phyloP scores from a whole-genome alignment of 495 filamentous ascomycete genomes.

The Paragyromitra xinjiangensis region DNA sequence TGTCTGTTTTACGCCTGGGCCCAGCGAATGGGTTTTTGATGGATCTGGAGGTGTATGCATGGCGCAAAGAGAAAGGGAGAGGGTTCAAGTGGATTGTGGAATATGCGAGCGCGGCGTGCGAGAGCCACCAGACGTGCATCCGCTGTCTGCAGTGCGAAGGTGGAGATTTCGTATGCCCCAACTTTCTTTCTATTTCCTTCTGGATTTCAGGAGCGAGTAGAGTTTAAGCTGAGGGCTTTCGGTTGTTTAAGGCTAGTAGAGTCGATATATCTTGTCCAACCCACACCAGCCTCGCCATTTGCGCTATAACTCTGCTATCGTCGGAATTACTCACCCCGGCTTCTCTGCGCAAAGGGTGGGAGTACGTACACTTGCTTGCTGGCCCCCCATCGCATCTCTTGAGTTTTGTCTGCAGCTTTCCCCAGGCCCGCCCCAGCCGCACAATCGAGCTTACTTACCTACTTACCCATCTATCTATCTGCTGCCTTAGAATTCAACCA shows the following conservation, averaged over 20 bases:
- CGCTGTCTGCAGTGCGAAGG: slow-evolving; percentile 1
- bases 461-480: slow-evolving; percentile 9
- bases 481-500: slow-evolving; percentile 14
- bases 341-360: slow-evolving; percentile 2
- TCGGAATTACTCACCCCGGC: slow-evolving; percentile 12
- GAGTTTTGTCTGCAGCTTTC: slow-evolving; percentile 24
- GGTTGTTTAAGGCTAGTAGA: slow-evolving; percentile 14
- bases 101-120: not conserved
- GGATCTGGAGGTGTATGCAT: slow-evolving; percentile 29
- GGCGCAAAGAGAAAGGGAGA: not conserved
- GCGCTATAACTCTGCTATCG: slow-evolving; percentile 3
- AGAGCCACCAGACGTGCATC: not conserved
- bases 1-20: not conserved
- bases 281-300: slow-evolving; percentile 13
- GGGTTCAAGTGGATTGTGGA: not conserved
- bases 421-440: slow-evolving; percentile 38
- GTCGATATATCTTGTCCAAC: slow-evolving; percentile 10
- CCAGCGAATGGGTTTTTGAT: slow-evolving; percentile 9
- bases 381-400: slow-evolving; percentile 36
- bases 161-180: slow-evolving; percentile 11
- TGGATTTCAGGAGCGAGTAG: not conserved
- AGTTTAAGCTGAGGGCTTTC: slow-evolving; percentile 11
- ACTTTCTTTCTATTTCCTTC: not conserved
- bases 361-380: slow-evolving; percentile 22
- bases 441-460: slow-evolving; percentile 24